A percentile compares a stretch with the other conserved stretches of the same genome.
Conservation (phyloP, 2,329 filamentous ascomycete species). For the Raffaelea arxii region DNA sequence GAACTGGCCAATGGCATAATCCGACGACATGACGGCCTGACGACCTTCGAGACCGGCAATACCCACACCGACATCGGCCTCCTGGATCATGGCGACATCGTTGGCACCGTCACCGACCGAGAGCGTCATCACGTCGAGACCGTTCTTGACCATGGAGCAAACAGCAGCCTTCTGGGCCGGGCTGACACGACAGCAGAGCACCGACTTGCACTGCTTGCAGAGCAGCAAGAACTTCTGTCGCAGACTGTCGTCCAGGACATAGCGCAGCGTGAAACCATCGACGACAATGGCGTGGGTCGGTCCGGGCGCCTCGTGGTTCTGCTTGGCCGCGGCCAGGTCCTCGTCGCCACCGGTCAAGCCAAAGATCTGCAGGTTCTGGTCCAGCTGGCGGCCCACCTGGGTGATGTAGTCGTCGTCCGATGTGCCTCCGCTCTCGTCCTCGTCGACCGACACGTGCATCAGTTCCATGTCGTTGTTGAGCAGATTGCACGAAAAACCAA, state of each 20-base stretch:
- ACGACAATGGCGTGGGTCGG: conserved; percentile 90
- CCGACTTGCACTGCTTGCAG: conserved; percentile 94
- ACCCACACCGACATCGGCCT: conserved; percentile 91
- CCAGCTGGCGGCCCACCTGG: conserved; percentile 59
- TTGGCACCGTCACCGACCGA: conserved; percentile 92
- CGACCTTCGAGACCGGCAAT: conserved; percentile 89
- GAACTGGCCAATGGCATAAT: conserved; percentile 93
- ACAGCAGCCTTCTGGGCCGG: conserved; percentile 97
- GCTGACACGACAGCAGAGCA: conserved; percentile 94
- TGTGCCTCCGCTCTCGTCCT: conserved; percentile 49
- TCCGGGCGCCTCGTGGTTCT: conserved; percentile 76
- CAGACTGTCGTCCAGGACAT: conserved; percentile 71
- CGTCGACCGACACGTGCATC: conserved; percentile 76
- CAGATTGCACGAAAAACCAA: conserved; percentile 96
- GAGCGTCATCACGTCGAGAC: conserved; percentile 90
- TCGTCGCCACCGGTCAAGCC: conserved; percentile 74
- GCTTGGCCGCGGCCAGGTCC: conserved; percentile 68
- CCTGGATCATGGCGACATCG: conserved; percentile 96
- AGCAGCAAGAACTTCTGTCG: conserved; percentile 90
- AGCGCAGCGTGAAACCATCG: conserved; percentile 85
- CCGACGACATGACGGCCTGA: conserved; percentile 91
- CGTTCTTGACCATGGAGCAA: conserved; percentile 88
- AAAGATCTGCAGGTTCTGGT: conserved; percentile 64
- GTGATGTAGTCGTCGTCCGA: conserved; percentile 40
- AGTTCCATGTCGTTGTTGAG: conserved; percentile 97